Conservation (phyloP, 2,329 filamentous ascomycete species). For the Fusarium kyushuense region DNA sequence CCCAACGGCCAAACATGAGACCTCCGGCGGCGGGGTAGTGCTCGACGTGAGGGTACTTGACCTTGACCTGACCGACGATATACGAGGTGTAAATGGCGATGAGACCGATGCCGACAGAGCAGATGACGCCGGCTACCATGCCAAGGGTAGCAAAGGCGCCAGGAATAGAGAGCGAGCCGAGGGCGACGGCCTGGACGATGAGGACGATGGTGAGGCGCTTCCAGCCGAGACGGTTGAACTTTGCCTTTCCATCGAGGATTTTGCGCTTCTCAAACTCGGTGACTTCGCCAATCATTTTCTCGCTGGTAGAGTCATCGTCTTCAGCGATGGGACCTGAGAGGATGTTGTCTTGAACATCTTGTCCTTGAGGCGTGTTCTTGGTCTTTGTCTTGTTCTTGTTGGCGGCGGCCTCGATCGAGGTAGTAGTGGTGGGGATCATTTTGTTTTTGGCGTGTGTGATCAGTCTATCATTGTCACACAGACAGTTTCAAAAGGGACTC, state of each 20-base stretch:
- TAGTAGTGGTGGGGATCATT: conserved; percentile 37
- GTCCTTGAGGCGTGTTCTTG: conserved; percentile 19
- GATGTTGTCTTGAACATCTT: conserved; percentile 19
- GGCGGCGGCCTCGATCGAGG: conserved; percentile 34
- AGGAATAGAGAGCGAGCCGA: conserved; percentile 44
- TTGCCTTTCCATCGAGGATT: conserved; percentile 41
- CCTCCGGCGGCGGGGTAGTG: conserved; percentile 74
- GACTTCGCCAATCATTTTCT: conserved; percentile 43
- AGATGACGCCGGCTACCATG: conserved; percentile 54
- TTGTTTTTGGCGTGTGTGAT: conserved; percentile 9
- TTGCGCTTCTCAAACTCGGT: conserved; percentile 46
- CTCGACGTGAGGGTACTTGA: conserved; percentile 64
- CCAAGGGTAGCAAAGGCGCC: conserved; percentile 44
- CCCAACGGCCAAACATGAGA: conserved; percentile 67
- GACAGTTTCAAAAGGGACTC: conserved; percentile 22
- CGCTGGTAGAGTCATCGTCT: conserved; percentile 37
- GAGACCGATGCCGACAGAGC: conserved; percentile 52
- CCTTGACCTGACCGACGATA: conserved; percentile 57
- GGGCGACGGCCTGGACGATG: conserved; percentile 44
- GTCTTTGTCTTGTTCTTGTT: conserved; percentile 15
- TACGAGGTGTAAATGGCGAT: conserved; percentile 57
- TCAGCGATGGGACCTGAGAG: conserved; percentile 8
- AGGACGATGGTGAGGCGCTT: conserved; percentile 45
- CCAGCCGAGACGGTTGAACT: conserved; percentile 45
- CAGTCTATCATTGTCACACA: conserved; percentile 43